Evolutionary conservation across 1,284 basidiomycete genomes (phyloP).

Genomic region (Microstroma glucosiphilum): DNA sequence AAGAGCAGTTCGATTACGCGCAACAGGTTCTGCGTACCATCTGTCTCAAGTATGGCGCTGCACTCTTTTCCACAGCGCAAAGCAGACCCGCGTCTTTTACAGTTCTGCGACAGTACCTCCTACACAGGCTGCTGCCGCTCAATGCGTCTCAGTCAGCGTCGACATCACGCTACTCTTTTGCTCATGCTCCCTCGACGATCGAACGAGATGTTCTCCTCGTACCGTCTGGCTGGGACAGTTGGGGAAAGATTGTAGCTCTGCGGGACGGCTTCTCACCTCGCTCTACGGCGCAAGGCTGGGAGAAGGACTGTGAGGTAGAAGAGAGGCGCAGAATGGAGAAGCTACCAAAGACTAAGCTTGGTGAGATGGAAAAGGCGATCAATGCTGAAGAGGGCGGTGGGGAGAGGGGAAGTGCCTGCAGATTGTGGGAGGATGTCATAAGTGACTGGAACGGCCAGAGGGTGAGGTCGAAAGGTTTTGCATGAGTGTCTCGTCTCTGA

Average conservation of each 20-base stretch:
- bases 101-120: conserved; percentile 73
- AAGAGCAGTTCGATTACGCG: conserved; percentile 87
- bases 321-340: conserved; percentile 16
- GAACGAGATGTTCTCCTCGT: conserved; percentile 87
- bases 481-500: too few species aligned
- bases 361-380: background rate
- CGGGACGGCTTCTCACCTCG: conserved; percentile 84
- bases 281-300: conserved; percentile 67
- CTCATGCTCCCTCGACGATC: conserved; percentile 77
- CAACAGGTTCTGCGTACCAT: conserved; percentile 90
- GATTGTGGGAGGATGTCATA: conserved; percentile 41
- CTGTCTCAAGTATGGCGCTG: conserved; percentile 86
- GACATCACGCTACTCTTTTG: conserved; percentile 65
- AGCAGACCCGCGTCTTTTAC: conserved; percentile 68
- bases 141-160: conserved; percentile 59
- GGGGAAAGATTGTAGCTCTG: conserved; percentile 88
- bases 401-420: conserved; percentile 34
- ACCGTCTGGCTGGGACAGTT: conserved; percentile 93
- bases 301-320: conserved; percentile 36
- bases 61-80: conserved; percentile 82
- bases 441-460: conserved; percentile 28
- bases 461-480: too few species aligned
- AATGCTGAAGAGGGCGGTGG: conserved; percentile 20
- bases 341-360: background rate
- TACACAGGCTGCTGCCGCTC: conserved; percentile 76